phyloP scores from a whole-genome alignment of 176 grass and related monocot genomes.

The Pharus latifolius region DNA sequence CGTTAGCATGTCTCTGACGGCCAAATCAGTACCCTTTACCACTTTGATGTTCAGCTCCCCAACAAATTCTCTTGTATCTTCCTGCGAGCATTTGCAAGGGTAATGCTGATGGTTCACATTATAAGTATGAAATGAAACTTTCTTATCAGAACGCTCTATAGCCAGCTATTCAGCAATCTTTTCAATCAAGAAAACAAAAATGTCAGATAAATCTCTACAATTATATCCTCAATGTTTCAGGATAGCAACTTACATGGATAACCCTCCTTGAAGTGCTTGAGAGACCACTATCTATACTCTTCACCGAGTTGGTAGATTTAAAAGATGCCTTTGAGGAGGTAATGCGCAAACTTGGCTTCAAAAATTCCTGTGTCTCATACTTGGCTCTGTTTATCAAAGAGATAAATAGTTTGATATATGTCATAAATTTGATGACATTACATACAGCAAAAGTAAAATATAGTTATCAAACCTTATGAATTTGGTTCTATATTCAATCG shows the following conservation, averaged over 20 bases:
- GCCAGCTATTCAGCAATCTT: conserved; percentile 19
- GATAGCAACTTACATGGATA: conserved; percentile 43
- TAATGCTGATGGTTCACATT: conserved; percentile 28
- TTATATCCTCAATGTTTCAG: conserved; percentile 13
- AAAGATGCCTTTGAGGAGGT: conserved; percentile 68
- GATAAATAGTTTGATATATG: conserved; percentile 8
- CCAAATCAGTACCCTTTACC: conserved; percentile 73
- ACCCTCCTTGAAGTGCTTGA: conserved; percentile 48
- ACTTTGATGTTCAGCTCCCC: conserved; percentile 75
- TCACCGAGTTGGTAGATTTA: conserved; percentile 56
- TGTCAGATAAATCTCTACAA: neutral
- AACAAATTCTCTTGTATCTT: conserved; percentile 70
- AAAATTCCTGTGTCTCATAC: conserved; percentile 94
- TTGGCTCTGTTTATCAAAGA: conserved; percentile 58
- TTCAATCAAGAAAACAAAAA: conserved; percentile 10
- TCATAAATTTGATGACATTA: conserved; percentile 4
- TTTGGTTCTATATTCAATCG: conserved; percentile 69
- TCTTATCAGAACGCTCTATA: conserved; percentile 14
- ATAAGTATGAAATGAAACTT: conserved; percentile 15
- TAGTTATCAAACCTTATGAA: conserved; percentile 68
- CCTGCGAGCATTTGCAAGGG: conserved; percentile 46
- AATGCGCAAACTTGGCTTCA: conserved; percentile 97
- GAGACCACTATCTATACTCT: conserved; percentile 27
- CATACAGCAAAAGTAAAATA: neutral
- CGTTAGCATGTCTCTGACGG: conserved; percentile 82